These are phyloP conservation scores for Hygrophila difformis DNA, from an alignment of 257 asterid genomes.

Conservation along the genomic window DNA sequence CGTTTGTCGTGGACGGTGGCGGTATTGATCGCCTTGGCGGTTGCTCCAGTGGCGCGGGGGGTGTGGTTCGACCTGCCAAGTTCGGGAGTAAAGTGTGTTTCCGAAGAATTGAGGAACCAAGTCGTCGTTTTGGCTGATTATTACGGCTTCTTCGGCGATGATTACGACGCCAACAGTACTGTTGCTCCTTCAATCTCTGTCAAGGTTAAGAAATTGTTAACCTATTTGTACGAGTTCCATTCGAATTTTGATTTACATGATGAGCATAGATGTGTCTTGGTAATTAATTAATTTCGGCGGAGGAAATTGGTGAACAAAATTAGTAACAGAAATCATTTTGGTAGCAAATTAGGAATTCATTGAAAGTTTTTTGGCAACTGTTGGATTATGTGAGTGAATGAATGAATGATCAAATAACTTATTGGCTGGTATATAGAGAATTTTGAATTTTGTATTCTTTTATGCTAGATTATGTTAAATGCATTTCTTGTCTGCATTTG, in stretches of 20 bases:
- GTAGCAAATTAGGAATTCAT: too few species aligned
- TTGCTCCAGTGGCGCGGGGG: constrained; percentile 41
- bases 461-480: background rate
- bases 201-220: constrained; percentile 33
- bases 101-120: constrained; percentile 57
- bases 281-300: too few species aligned
- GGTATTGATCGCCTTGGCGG: constrained; percentile 19
- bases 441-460: background rate
- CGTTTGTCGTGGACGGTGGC: constrained; percentile 19
- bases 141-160: constrained; percentile 44
- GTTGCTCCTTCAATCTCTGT: constrained; percentile 45
- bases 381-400: too few species aligned
- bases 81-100: constrained; percentile 61
- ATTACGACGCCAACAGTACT: constrained; percentile 29
- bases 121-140: constrained; percentile 75
- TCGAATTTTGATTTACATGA: background rate
- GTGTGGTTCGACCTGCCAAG: constrained; percentile 69
- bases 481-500: constrained; percentile 4
- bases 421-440: background rate
- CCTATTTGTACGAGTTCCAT: background rate
- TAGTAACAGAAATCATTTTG: too few species aligned
- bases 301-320: too few species aligned
- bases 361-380: too few species aligned
- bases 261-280: background rate
- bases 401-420: constrained; percentile 5